Evolutionary conservation across 768 basidiomycete species (phyloP).

Genomic region (Agrocybe chaxingu): DNA sequence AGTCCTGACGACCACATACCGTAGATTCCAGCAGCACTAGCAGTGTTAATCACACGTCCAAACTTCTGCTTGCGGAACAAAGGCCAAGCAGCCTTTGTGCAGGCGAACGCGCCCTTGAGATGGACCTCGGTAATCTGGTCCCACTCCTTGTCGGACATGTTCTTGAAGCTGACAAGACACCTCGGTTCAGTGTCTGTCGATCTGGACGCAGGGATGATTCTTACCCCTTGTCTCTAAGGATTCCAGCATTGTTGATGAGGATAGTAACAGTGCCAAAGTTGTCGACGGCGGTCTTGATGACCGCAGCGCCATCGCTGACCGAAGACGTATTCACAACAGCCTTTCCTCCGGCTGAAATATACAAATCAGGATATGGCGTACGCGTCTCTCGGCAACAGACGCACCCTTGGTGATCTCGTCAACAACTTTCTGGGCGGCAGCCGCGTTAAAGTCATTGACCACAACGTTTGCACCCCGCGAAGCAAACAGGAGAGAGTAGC

Average conservation of each 20-base stretch:
- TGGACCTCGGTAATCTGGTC: slow-evolving; percentile 88
- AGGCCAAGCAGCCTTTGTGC: slow-evolving; percentile 95
- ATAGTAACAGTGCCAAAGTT: slow-evolving; percentile 82
- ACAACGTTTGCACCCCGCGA: slow-evolving; percentile 91
- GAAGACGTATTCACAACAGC: slow-evolving; percentile 86
- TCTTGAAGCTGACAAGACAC: slow-evolving; percentile 70
- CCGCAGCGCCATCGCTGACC: slow-evolving; percentile 80
- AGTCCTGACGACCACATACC: slow-evolving; percentile 41
- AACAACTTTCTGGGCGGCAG: slow-evolving; percentile 89
- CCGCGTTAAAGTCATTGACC: slow-evolving; percentile 89
- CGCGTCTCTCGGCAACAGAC: slow-evolving; percentile 14
- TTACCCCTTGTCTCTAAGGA: slow-evolving; percentile 77
- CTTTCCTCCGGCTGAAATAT: slow-evolving; percentile 72
- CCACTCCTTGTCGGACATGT: slow-evolving; percentile 95
- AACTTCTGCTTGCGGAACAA: slow-evolving; percentile 93
- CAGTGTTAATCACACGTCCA: slow-evolving; percentile 91
- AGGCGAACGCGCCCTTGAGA: slow-evolving; percentile 89
- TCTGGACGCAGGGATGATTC: slow-evolving; percentile 12
- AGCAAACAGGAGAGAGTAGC: slow-evolving; percentile 91
- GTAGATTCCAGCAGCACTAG: slow-evolving; percentile 92
- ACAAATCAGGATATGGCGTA: neutral
- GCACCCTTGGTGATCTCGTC: slow-evolving; percentile 81
- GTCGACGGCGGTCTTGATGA: slow-evolving; percentile 83
- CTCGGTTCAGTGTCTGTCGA: neutral
- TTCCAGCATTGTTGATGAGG: slow-evolving; percentile 95